These are phyloP conservation scores for Staphylotrichum longicolle DNA, from an alignment of 495 filamentous ascomycete species.

Conservation along the genomic window DNA sequence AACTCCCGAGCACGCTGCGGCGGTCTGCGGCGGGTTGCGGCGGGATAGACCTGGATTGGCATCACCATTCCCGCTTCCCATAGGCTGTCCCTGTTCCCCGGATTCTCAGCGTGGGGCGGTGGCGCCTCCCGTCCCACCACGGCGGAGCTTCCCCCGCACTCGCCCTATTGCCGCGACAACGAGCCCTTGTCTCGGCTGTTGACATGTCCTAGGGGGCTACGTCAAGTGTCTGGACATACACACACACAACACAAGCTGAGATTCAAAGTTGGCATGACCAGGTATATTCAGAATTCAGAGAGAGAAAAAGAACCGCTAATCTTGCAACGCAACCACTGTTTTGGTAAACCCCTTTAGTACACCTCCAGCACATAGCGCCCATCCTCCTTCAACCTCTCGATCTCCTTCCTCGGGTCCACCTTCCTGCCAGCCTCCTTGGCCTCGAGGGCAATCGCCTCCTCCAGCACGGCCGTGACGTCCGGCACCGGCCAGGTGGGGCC, in stretches of 20 bases:
- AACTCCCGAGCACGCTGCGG: constrained; percentile 6
- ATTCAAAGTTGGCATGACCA: neutral
- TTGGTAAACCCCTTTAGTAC: constrained; percentile 55
- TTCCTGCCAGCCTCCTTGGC: constrained; percentile 69
- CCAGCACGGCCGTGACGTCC: constrained; percentile 90
- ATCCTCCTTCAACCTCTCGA: constrained; percentile 93
- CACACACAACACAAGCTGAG: neutral
- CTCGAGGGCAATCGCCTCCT: constrained; percentile 85
- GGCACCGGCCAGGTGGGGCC: constrained; percentile 98
- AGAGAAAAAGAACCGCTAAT: neutral
- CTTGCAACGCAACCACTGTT: neutral
- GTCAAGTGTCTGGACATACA: neutral
- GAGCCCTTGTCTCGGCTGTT: neutral
- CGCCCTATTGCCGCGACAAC: constrained; percentile 1
- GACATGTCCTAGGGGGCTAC: too few species aligned
- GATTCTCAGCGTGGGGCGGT: constrained; percentile 4
- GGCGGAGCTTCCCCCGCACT: constrained; percentile 16
- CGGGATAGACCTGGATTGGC: too few species aligned
- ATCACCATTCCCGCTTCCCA: neutral
- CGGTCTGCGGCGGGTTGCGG: neutral
- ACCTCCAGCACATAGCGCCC: constrained; percentile 94
- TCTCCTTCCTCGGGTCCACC: constrained; percentile 86
- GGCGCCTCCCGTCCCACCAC: neutral
- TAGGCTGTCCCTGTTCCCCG: constrained; percentile 1
- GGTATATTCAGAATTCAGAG: constrained; percentile 1